phyloP scores from a whole-genome alignment of 495 filamentous ascomycete species.

The Penicillium mononematosum region DNA sequence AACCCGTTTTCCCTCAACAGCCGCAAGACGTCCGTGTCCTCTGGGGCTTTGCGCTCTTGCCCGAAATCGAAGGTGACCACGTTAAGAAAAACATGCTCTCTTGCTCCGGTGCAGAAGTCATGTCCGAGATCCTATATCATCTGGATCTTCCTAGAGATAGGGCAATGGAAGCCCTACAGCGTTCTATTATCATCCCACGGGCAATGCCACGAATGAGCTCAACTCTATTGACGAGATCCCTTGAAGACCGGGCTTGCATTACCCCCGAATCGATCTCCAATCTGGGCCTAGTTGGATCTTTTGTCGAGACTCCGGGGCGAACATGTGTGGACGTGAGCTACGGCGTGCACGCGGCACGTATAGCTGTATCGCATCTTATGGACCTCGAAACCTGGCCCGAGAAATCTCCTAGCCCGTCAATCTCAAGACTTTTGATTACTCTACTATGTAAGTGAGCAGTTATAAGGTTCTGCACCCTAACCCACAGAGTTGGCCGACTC shows the following conservation, averaged over 20 bases:
- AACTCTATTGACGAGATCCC: slow-evolving; percentile 7
- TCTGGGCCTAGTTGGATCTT: slow-evolving; percentile 18
- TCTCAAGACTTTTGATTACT: too few relatives aligned
- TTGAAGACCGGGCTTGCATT: slow-evolving; percentile 12
- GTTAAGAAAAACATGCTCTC: slow-evolving; percentile 29
- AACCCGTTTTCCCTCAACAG: background rate
- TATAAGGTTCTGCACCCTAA: too few relatives aligned
- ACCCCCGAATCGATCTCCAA: slow-evolving; percentile 9
- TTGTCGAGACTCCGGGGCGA: slow-evolving; percentile 15
- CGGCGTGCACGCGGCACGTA: slow-evolving; percentile 8
- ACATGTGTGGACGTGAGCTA: slow-evolving; percentile 15
- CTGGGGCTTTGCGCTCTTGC: background rate
- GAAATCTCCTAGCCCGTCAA: background rate
- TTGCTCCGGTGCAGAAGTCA: slow-evolving; percentile 38
- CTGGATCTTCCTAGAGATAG: slow-evolving; percentile 15
- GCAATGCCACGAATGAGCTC: slow-evolving; percentile 25
- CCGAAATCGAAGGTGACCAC: background rate
- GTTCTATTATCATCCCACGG: slow-evolving; percentile 17
- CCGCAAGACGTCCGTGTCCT: background rate
- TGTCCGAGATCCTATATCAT: slow-evolving; percentile 34
- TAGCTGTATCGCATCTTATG: slow-evolving; percentile 14
- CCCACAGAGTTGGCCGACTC: too few relatives aligned
- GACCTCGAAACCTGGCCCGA: background rate
- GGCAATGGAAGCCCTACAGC: background rate
- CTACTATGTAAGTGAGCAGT: too few relatives aligned